phyloP scores from a whole-genome alignment of 208 protist species.

The Acanthamoeba royreba region DNA sequence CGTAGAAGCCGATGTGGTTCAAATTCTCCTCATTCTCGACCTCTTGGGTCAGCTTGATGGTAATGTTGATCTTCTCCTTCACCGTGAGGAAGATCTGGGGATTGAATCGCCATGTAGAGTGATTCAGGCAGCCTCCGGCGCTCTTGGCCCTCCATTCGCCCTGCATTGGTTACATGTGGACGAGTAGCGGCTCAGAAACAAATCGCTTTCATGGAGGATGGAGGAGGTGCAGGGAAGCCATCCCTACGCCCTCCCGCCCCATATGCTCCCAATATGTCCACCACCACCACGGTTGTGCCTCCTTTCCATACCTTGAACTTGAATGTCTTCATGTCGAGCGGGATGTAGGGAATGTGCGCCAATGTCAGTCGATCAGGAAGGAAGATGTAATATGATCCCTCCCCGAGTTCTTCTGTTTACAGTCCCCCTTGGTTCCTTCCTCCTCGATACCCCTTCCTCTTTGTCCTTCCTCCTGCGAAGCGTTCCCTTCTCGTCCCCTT shows the following conservation, averaged over 20 bases:
- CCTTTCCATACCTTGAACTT: slow-evolving; percentile 20
- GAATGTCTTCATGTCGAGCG: slow-evolving; percentile 17
- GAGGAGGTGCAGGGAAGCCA: too few relatives aligned
- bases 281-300: neutral
- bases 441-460: too few relatives aligned
- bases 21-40: neutral
- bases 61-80: neutral
- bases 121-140: slow-evolving; percentile 36
- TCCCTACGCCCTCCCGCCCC: too few relatives aligned
- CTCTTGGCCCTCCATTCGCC: slow-evolving; percentile 31
- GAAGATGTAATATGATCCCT: too few relatives aligned
- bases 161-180: neutral
- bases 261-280: too few relatives aligned
- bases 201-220: neutral
- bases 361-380: too few relatives aligned
- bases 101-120: slow-evolving; percentile 36
- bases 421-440: too few relatives aligned
- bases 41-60: slow-evolving; percentile 19
- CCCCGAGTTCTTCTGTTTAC: too few relatives aligned
- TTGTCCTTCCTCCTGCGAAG: too few relatives aligned
- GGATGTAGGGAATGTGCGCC: neutral
- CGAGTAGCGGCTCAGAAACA: neutral
- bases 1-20: slow-evolving; percentile 32
- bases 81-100: slow-evolving; percentile 30
- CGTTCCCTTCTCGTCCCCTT: too few relatives aligned